phyloP scores from a whole-genome alignment of 2,329 filamentous ascomycete species.

The Orbilia quercus region DNA sequence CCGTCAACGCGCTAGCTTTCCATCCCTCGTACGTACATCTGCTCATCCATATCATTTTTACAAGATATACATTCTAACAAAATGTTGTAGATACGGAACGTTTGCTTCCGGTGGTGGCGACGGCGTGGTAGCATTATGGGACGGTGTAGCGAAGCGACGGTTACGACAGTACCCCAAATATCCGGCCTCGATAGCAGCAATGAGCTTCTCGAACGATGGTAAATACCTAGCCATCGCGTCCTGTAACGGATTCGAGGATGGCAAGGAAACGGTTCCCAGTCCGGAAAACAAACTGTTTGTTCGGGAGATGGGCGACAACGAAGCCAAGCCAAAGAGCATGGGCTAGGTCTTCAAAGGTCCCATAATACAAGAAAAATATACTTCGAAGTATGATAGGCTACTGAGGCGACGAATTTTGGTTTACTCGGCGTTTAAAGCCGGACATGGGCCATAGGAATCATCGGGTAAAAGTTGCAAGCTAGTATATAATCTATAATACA shows the following conservation, averaged over 20 bases:
- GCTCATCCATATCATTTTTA: neutral
- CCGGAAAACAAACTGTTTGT: conserved; percentile 82
- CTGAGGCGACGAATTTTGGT: neutral
- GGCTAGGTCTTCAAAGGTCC: conserved; percentile 67
- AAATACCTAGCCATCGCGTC: conserved; percentile 81
- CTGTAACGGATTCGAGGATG: conserved; percentile 88
- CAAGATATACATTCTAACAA: conserved; percentile 3
- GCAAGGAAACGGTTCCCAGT: conserved; percentile 77
- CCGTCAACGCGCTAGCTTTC: conserved; percentile 89
- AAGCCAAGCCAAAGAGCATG: conserved; percentile 84
- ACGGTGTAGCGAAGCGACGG: conserved; percentile 87
- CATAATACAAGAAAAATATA: neutral
- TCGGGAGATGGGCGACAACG: conserved; percentile 83
- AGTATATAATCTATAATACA: conserved; percentile 52
- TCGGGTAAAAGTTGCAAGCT: neutral
- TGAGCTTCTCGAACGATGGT: conserved; percentile 82
- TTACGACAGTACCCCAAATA: conserved; percentile 91
- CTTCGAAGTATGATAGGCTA: neutral
- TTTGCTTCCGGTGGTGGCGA: conserved; percentile 92
- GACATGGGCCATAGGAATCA: neutral
- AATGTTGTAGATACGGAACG: conserved; percentile 70
- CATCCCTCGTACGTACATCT: conserved; percentile 72
- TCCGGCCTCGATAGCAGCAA: conserved; percentile 78
- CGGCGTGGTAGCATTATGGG: conserved; percentile 91
- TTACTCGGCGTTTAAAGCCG: too few species aligned